Percentiles rank a stretch among this genome's conserved stretches.
These are phyloP conservation scores for Serendipita sp. DNA, from an alignment of 768 basidiomycete genomes.

Conservation along the genomic window DNA sequence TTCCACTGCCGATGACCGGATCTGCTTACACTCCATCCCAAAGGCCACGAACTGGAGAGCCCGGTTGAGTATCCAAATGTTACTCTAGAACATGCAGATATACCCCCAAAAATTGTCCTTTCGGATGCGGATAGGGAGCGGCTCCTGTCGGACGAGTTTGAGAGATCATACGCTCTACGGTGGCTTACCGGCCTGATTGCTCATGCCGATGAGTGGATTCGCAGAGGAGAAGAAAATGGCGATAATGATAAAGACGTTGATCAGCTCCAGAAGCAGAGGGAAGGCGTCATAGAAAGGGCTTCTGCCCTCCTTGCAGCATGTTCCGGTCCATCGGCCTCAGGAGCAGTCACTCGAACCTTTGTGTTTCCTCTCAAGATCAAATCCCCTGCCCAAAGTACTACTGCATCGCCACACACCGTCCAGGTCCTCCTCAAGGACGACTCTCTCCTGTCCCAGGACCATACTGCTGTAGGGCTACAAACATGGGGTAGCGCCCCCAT, in stretches of 20 bases:
- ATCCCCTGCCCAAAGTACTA: constrained; percentile 11
- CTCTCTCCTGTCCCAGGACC: constrained; percentile 43
- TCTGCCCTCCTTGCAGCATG: constrained; percentile 45
- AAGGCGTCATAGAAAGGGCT: constrained; percentile 36
- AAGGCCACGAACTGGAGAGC: too few relatives aligned
- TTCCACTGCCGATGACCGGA: too few relatives aligned
- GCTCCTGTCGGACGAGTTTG: constrained; percentile 42
- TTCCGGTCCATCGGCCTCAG: constrained; percentile 39
- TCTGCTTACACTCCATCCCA: too few relatives aligned
- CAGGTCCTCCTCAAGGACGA: constrained; percentile 52
- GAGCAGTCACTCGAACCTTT: not conserved
- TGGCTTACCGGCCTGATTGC: constrained; percentile 62
- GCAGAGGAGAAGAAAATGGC: constrained; percentile 11
- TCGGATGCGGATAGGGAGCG: constrained; percentile 17
- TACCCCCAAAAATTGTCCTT: not conserved
- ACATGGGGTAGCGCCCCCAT: constrained; percentile 72
- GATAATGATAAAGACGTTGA: constrained; percentile 13
- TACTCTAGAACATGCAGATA: not conserved
- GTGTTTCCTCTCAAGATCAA: constrained; percentile 15
- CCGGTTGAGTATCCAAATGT: not conserved
- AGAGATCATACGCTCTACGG: constrained; percentile 48
- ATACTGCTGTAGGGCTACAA: constrained; percentile 68
- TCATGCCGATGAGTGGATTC: constrained; percentile 39
- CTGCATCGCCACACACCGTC: constrained; percentile 15
- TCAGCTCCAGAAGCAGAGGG: constrained; percentile 26